Evolutionary conservation across 2,329 filamentous ascomycete species (phyloP), one percentile per base, ranked within the genome.

Genomic region (Coniochaeta prunicola): DNA sequence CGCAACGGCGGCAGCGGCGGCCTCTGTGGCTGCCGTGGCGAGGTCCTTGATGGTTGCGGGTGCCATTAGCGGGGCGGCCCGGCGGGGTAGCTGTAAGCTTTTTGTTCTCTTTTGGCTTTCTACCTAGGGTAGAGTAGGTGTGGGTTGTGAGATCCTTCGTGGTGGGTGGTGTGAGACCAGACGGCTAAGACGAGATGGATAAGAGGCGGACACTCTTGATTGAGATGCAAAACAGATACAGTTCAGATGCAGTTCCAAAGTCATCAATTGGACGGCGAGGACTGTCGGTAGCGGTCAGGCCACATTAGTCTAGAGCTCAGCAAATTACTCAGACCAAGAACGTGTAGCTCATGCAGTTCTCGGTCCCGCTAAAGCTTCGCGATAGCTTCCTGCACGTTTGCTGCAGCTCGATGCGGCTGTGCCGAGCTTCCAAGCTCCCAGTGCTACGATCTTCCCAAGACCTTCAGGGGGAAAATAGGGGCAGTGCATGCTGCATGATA

Each of bases 41-140:
- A 80, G 72, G 59, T 81, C 77, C 63, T 78, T 79, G 60, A 80
- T 80, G 7, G 78, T 80, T 34, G 76, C 70, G 53, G 53, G 40
- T 45, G 40, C 40, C 40, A 45, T 45, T 45, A 45, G 40, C 40
- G 40, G 40, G 40, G 40, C 40, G 40, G 40, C 19, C 40, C 40
- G 40, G 40, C 40, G 40, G 40, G 40, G 40, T 45, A 45, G 40
- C 19, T 45, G n/a, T 24, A 13, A 34, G 31, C 7, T 34, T 7
- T n/a, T n/a, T n/a, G n/a, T n/a, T n/a, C n/a, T 38, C 19, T 38
- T 10, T 33, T 33, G 6, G 31, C 31, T 12, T 12, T 33, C 31
- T 33, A n/a, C n/a, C 31, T 12, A 33, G 31, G 12, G 31, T 33
- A 6, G 6, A 33, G 31, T 17, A 10, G 36, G 36, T 38, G 36